A percentile compares a stretch with the other conserved stretches of the same genome.
Conservation (phyloP, 495 filamentous ascomycete genomes). For the Jackrogersella multiformis region DNA sequence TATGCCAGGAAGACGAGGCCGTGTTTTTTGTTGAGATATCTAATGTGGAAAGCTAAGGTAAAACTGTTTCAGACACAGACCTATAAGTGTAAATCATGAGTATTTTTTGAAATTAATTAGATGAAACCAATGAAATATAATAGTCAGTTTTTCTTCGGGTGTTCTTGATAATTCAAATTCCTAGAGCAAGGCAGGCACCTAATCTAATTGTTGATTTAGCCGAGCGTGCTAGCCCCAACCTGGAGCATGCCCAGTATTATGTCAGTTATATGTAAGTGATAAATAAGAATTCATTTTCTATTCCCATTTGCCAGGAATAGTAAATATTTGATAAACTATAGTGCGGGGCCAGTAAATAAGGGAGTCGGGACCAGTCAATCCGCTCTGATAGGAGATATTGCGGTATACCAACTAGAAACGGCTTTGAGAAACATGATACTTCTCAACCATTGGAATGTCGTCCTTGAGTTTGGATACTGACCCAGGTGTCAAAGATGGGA, state of each 20-base stretch:
- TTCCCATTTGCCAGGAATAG: constrained; percentile 30
- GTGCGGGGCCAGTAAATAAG: constrained; percentile 34
- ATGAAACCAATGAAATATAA: constrained; percentile 45
- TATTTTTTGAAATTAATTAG: constrained; percentile 2
- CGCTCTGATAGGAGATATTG: constrained; percentile 20
- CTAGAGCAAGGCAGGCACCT: too few relatives aligned
- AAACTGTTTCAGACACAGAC: constrained; percentile 8
- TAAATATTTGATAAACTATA: constrained; percentile 21
- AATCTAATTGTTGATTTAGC: constrained; percentile 36
- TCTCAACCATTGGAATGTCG: neutral
- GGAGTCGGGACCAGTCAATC: constrained; percentile 13
- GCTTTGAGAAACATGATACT: neutral
- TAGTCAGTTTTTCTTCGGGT: neutral
- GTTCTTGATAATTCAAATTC: constrained; percentile 3
- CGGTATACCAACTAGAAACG: neutral
- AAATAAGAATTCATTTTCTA: constrained; percentile 22
- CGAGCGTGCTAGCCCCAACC: constrained; percentile 11
- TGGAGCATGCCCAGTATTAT: constrained; percentile 19
- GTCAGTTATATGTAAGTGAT: constrained; percentile 26
- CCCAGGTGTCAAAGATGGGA: neutral
- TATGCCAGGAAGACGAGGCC: neutral
- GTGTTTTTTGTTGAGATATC: neutral
- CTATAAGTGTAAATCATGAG: neutral
- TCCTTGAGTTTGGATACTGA: neutral
- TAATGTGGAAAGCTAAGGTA: neutral